A percentile compares a stretch with the other conserved stretches of the same genome.
Evolutionary conservation across 805 yeast species (phyloP).

Genomic region (Maudiozyma saulgeensis): DNA sequence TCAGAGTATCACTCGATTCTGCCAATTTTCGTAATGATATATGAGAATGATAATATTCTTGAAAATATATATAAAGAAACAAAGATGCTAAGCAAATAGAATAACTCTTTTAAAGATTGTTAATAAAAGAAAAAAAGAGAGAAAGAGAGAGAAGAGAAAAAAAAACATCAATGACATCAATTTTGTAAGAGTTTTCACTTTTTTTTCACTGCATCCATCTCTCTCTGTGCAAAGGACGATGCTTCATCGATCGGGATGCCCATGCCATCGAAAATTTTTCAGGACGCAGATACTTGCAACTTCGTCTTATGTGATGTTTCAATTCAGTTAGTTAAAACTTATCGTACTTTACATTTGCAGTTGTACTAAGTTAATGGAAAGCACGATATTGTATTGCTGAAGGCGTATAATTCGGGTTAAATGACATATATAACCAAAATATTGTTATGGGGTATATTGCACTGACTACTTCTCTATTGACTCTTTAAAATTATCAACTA

Average conservation of each 20-base stretch:
- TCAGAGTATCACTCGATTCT: background rate
- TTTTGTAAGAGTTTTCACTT: background rate
- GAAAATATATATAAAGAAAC: background rate
- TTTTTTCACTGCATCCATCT: background rate
- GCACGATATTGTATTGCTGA: too few species aligned
- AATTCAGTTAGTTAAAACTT: background rate
- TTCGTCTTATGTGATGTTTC: background rate
- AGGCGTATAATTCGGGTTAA: too few species aligned
- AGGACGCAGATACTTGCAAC: too few species aligned
- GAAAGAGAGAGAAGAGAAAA: too few species aligned
- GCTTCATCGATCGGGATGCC: background rate
- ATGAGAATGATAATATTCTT: background rate
- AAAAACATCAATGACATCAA: background rate
- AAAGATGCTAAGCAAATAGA: background rate
- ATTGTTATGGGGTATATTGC: too few species aligned
- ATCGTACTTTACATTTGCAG: too few species aligned
- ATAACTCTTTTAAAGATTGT: background rate
- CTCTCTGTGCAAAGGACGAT: background rate
- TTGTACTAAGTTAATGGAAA: too few species aligned
- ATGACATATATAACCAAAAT: too few species aligned
- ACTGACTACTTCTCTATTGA: too few species aligned
- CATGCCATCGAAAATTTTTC: constrained; percentile 4
- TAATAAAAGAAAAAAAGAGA: too few species aligned
- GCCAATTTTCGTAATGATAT: background rate
- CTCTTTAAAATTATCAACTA: too few species aligned